phyloP scores from a whole-genome alignment of 495 filamentous ascomycete species.

The Platismatia glauca region DNA sequence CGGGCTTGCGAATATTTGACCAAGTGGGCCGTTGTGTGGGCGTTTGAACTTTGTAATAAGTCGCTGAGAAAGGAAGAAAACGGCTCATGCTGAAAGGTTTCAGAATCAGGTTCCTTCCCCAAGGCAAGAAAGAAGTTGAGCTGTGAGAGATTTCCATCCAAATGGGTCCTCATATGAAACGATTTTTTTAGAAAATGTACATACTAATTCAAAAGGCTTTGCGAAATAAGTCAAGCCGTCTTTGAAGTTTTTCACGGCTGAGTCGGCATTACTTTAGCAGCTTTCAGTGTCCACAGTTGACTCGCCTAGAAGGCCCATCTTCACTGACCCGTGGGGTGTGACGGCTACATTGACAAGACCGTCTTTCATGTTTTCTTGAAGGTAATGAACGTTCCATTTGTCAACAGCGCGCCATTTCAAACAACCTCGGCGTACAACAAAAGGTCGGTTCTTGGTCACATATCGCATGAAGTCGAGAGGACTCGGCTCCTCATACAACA shows the following conservation, averaged over 20 bases:
- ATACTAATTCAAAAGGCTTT: conserved; percentile 33
- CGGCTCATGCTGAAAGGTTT: conserved; percentile 13
- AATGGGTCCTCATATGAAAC: too few relatives aligned
- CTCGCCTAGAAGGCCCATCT: background rate
- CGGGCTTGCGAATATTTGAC: conserved; percentile 44
- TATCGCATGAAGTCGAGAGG: conserved; percentile 66
- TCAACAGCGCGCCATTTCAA: conserved; percentile 47
- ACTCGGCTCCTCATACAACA: conserved; percentile 51
- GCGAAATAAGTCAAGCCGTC: conserved; percentile 30
- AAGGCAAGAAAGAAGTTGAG: too few relatives aligned
- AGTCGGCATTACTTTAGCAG: conserved; percentile 31
- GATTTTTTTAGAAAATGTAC: background rate
- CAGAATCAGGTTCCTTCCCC: background rate
- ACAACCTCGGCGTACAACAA: conserved; percentile 53
- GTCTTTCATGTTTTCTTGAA: conserved; percentile 43
- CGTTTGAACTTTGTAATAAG: background rate
- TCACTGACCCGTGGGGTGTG: conserved; percentile 54
- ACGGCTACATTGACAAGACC: conserved; percentile 58
- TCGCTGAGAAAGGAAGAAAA: conserved; percentile 30
- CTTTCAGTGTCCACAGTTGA: background rate
- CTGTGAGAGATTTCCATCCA: background rate
- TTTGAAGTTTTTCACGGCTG: conserved; percentile 19
- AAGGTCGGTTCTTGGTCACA: conserved; percentile 58
- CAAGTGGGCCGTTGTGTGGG: background rate
- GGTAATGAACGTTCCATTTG: conserved; percentile 50